Conservation (phyloP, 352 stramenopile genomes). For the Phytophthora sp. region DNA sequence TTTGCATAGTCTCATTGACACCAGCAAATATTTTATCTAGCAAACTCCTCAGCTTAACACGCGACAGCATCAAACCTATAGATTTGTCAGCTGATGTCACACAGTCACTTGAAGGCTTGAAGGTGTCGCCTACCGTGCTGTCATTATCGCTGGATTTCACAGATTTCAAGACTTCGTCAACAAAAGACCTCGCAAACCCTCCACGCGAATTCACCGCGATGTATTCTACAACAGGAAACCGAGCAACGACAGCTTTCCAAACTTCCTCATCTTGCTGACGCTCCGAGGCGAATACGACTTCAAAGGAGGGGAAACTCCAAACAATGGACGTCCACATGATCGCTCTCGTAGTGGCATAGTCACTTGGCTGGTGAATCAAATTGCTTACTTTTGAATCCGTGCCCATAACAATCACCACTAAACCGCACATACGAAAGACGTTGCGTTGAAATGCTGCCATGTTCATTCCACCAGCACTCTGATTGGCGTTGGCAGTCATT, state of each 20-base stretch:
- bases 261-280: not conserved
- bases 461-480: not conserved
- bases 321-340: not conserved
- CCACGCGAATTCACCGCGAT: not conserved
- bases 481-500: not conserved
- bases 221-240: not conserved
- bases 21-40: not conserved
- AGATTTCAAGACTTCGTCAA: not conserved
- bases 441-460: not conserved
- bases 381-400: not conserved
- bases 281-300: not conserved
- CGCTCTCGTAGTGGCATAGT: not conserved
- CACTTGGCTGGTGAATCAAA: not conserved
- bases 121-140: too few species aligned
- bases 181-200: constrained; percentile 1
- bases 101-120: too few species aligned
- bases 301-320: not conserved
- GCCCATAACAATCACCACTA: not conserved
- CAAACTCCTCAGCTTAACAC: not conserved
- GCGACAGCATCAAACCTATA: too few species aligned
- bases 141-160: too few species aligned
- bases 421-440: not conserved
- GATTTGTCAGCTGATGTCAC: too few species aligned
- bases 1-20: not conserved
- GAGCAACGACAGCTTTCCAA: not conserved